Conservation (phyloP, 805 yeast species). For the Metschnikowia koreensis region DNA sequence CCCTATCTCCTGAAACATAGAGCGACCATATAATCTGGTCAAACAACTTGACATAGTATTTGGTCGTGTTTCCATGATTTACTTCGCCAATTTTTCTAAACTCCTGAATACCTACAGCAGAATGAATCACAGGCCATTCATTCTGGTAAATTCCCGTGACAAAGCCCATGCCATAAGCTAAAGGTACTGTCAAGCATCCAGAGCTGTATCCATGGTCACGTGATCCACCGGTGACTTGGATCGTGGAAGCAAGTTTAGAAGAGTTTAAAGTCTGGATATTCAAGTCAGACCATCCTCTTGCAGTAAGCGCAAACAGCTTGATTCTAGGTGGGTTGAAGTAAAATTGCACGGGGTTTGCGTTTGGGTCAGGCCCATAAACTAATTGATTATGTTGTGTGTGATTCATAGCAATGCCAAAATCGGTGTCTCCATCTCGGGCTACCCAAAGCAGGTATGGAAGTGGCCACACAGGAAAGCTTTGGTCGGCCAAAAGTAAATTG, state of each 20-base stretch:
- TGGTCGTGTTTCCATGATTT: slow-evolving; percentile 39
- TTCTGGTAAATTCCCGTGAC: slow-evolving; percentile 53
- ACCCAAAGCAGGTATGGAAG: slow-evolving; percentile 80
- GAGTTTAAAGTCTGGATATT: slow-evolving; percentile 25
- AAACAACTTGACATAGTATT: slow-evolving; percentile 53
- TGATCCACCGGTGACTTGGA: slow-evolving; percentile 18
- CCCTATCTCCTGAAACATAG: slow-evolving; percentile 48
- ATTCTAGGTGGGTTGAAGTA: slow-evolving; percentile 69
- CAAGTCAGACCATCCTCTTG: slow-evolving; percentile 24
- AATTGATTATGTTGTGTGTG: slow-evolving; percentile 58
- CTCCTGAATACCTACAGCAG: slow-evolving; percentile 62
- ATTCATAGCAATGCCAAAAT: slow-evolving; percentile 64
- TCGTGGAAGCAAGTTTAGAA: slow-evolving; percentile 31
- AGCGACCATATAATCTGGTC: slow-evolving; percentile 66
- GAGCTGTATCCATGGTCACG: slow-evolving; percentile 2
- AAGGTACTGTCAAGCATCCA: slow-evolving; percentile 51
- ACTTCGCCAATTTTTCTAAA: slow-evolving; percentile 33
- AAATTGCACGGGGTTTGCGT: slow-evolving; percentile 50
- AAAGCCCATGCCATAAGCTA: slow-evolving; percentile 83
- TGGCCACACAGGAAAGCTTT: slow-evolving; percentile 72
- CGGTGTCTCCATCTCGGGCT: slow-evolving; percentile 44
- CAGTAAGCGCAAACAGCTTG: slow-evolving; percentile 53
- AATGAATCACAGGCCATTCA: slow-evolving; percentile 38
- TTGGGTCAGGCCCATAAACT: slow-evolving; percentile 69
- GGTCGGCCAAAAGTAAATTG: slow-evolving; percentile 64